These are phyloP conservation scores for Wilhelminamyces savonicus DNA, from an alignment of 805 yeast genomes.

Conservation along the genomic window DNA sequence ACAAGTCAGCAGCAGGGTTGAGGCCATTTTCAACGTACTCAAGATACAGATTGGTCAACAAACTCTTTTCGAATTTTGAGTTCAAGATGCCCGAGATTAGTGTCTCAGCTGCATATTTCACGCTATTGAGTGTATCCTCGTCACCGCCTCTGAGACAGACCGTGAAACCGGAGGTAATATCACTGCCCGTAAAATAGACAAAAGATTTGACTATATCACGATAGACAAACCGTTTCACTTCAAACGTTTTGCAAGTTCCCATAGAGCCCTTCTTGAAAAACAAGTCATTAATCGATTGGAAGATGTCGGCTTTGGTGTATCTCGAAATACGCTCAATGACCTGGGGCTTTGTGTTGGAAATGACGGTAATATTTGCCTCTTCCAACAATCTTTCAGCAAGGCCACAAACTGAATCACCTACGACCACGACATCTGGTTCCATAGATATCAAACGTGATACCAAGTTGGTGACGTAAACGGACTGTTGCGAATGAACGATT, in stretches of 20 bases:
- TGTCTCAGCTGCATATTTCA: conserved; percentile 76
- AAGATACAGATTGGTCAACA: conserved; percentile 17
- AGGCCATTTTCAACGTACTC: conserved; percentile 1
- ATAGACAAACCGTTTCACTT: conserved; percentile 59
- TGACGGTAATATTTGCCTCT: conserved; percentile 74
- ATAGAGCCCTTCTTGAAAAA: conserved; percentile 53
- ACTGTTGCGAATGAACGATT: conserved; percentile 80
- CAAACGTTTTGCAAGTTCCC: conserved; percentile 71
- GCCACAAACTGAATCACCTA: conserved; percentile 77
- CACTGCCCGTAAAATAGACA: conserved; percentile 75
- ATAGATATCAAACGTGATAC: conserved; percentile 73
- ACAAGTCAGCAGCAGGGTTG: conserved; percentile 1
- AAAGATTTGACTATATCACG: conserved; percentile 59
- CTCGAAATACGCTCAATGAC: conserved; percentile 74
- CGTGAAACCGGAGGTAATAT: conserved; percentile 71
- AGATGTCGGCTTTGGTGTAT: conserved; percentile 78
- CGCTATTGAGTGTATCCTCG: conserved; percentile 50
- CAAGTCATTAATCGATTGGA: conserved; percentile 78
- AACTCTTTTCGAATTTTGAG: conserved; percentile 57
- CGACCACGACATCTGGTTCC: conserved; percentile 72
- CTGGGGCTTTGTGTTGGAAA: conserved; percentile 72
- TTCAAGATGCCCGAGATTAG: conserved; percentile 76
- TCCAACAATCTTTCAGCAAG: conserved; percentile 67
- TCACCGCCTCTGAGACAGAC: conserved; percentile 79
- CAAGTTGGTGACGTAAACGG: conserved; percentile 74